Base-by-base conservation (phyloP, 768 basidiomycete genomes). In the Boletus tomentosulus region DNA sequence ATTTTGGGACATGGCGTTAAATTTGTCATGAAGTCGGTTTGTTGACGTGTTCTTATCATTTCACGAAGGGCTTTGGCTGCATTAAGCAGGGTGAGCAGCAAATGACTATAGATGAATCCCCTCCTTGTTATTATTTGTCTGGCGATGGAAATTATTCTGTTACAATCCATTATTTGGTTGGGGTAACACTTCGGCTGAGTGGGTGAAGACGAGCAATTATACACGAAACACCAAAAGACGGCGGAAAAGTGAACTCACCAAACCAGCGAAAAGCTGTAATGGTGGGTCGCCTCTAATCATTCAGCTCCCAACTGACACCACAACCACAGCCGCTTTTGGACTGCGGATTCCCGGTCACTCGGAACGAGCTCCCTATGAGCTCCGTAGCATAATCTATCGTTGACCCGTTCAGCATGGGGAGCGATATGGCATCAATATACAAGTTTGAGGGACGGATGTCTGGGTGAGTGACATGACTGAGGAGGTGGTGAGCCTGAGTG, bases 291-390 rank as follows among this genome's bases (percentile, higher is more conserved):
- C 19, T 43, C 52, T 51, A 62, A 25, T 52, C 57, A 65, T 91
- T 90, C 53, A 92, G 75, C 66, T 95, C 92, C 92, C 92, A 96
- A 66, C 91, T 93, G 28, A 97, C 86, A 16, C 95, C 95, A 65
- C 95, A 97, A 8, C 95, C 94, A 61, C 95, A 98, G 0, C 90
- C 90, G 1, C 91, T 89, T 61, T 91, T 86, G 0, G 93, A 86
- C 70, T 91, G 89, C 0, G 95, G 95, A 61, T 97, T 97, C n/a
- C 87, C 82, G 15, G 79, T 65, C 2, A 97, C 72, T 8, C 87
- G 75, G 71, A 98, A 98, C 48, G 84, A 87, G 66, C 87, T 90
- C 13, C 95, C 95, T 65, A 98, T 98, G 34, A 97, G 81, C 71
- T 97, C 95, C 0, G 92, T 95, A 2, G 89, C 87, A 65, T 85